Conservation (phyloP, 768 basidiomycete species). For the Russula dissimulans region DNA sequence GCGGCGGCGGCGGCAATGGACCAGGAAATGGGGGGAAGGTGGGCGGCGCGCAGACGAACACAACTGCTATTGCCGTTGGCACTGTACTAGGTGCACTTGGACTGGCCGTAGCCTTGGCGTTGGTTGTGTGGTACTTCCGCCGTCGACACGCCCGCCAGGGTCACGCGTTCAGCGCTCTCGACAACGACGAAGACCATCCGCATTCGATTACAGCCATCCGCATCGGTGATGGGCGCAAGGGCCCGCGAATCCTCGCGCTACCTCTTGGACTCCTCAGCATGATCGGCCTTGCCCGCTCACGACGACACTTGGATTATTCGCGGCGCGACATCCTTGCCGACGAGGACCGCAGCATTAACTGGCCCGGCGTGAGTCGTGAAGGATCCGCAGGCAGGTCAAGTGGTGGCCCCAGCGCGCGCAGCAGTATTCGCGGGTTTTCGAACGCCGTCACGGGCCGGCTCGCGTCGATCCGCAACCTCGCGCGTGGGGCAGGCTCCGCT, state of each 20-base stretch:
- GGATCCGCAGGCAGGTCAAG: slow-evolving; percentile 18
- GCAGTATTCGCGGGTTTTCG: slow-evolving; percentile 8
- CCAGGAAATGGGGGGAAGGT: background rate
- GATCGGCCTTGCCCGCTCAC: slow-evolving; percentile 24
- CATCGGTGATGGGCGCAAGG: slow-evolving; percentile 17
- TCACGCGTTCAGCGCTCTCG: slow-evolving; percentile 25
- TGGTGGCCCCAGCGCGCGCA: background rate
- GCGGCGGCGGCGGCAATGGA: slow-evolving; percentile 3
- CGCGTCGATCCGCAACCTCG: slow-evolving; percentile 12
- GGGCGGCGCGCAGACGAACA: slow-evolving; percentile 10
- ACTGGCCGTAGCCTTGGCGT: slow-evolving; percentile 36
- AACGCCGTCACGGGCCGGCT: slow-evolving; percentile 18
- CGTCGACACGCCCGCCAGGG: slow-evolving; percentile 23
- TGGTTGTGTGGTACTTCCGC: slow-evolving; percentile 37
- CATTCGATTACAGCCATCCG: slow-evolving; percentile 24
- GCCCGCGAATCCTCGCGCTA: slow-evolving; percentile 14
- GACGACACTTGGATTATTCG: slow-evolving; percentile 17
- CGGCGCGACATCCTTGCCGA: slow-evolving; percentile 72
- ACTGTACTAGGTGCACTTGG: slow-evolving; percentile 52
- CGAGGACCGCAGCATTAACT: slow-evolving; percentile 46
- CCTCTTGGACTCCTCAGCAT: slow-evolving; percentile 26
- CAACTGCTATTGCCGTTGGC: slow-evolving; percentile 50
- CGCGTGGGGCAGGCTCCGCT: slow-evolving; percentile 1
- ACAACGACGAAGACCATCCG: slow-evolving; percentile 28
- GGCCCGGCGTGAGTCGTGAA: slow-evolving; percentile 21